Conservation (phyloP, 2,329 filamentous ascomycete genomes). For the Arthrinium puccinioides region DNA sequence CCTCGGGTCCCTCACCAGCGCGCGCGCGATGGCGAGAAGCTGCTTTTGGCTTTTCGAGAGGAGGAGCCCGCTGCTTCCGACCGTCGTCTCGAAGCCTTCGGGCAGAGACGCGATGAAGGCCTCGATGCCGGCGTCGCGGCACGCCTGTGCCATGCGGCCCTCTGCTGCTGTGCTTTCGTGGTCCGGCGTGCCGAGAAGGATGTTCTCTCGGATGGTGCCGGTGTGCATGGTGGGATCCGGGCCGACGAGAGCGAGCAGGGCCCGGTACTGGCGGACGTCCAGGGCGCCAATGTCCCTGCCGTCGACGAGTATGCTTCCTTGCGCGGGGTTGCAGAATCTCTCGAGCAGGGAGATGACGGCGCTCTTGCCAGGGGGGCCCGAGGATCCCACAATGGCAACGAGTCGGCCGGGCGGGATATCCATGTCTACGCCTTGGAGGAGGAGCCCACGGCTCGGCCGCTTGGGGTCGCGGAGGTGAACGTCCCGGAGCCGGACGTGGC, state of each 20-base stretch:
- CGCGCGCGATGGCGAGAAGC: conserved; percentile 35
- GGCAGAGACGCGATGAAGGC: conserved; percentile 37
- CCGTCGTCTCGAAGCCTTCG: conserved; percentile 36
- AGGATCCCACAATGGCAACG: conserved; percentile 46
- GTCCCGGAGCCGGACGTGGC: not conserved
- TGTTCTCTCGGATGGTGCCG: conserved; percentile 84
- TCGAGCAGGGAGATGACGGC: conserved; percentile 49
- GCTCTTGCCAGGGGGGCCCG: conserved; percentile 53
- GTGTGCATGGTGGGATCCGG: conserved; percentile 90
- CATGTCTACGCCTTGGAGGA: conserved; percentile 23
- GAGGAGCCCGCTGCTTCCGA: conserved; percentile 22
- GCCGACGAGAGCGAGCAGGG: conserved; percentile 85
- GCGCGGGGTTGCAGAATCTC: conserved; percentile 34
- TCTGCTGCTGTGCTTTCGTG: conserved; percentile 42
- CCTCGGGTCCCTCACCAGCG: conserved; percentile 31
- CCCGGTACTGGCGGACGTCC: conserved; percentile 85
- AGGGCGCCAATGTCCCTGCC: conserved; percentile 72
- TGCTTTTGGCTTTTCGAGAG: conserved; percentile 36
- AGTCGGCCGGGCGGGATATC: conserved; percentile 39
- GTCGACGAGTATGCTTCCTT: conserved; percentile 58
- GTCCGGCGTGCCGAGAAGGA: conserved; percentile 61
- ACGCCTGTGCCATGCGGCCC: conserved; percentile 46
- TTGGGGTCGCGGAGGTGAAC: not conserved
- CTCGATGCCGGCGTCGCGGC: conserved; percentile 30
- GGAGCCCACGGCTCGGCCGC: not conserved